Evolutionary conservation across 495 filamentous ascomycete genomes (phyloP), one percentile per base, ranked within the genome.

Genomic region (Hypoxylon intermedium): DNA sequence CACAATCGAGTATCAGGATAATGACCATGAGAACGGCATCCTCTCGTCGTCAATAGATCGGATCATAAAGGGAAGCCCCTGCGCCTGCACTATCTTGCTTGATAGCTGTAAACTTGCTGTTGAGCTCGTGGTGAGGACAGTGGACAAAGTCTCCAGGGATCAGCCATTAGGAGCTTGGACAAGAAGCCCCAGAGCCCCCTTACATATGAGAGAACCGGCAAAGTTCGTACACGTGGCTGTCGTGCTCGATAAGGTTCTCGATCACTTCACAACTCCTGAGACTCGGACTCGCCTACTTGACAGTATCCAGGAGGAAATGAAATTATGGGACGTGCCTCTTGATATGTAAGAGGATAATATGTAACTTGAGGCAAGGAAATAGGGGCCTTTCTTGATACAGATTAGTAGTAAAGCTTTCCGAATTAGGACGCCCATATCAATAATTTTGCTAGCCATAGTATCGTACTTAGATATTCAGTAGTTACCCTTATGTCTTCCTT

Each of bases 21-120:
- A 4, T 1, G 6, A n/a, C 9, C 2, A 0, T 2, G 19, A 26
- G 9, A 12, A 18, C 11, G 33, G 11, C 2, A 9, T 33, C 12
- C 23, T 40, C 13, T 42, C 34, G n/a, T 13, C 36, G 30, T 9
- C 21, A 6, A 41, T 16, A 12, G 23, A 42, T 7, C 36, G 34
- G 4, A 38, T 23, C 13, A 52, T 52, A 6, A 9, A 13, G 48
- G 9, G 21, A 15, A 13, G 23, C 0, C 48, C 48, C 15, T 52
- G 48, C 9, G 48, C 24, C 5, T 52, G 34, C 18, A 41, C 12
- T 6, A 36, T 36, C 6, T 30, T 41, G 48, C n/a, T 52, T 12
- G 36, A 42, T 12, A 18, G 13, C 48, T 20, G 7, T 33, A n/a
- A 30, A n/a, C 20, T 42, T 1, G 48, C 18, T 5, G 48, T 31